Percentiles rank a stretch among this genome's conserved stretches.
Evolutionary conservation across 2,329 filamentous ascomycete genomes (phyloP).

Genomic region (Trichoderma arundinaceum): DNA sequence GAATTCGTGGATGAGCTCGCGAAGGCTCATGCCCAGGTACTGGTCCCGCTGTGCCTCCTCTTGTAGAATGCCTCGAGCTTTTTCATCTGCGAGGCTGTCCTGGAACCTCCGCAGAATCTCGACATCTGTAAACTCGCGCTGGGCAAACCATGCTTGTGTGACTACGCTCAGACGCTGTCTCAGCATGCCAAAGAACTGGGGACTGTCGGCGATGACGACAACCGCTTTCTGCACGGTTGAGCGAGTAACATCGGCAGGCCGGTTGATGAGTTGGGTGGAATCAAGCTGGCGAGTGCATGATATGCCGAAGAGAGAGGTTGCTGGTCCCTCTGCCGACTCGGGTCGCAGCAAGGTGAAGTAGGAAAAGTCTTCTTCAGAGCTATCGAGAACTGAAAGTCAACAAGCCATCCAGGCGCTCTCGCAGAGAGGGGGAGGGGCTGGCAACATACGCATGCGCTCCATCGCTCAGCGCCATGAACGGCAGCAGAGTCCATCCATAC

Average conservation of each 20-base stretch:
- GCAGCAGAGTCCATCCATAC: conserved; percentile 88
- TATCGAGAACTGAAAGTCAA: conserved; percentile 45
- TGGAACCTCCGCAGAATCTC: conserved; percentile 92
- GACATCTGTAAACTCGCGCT: conserved; percentile 87
- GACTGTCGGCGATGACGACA: conserved; percentile 90
- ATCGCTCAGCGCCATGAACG: conserved; percentile 96
- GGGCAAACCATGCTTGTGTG: conserved; percentile 94
- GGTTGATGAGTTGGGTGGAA: conserved; percentile 74
- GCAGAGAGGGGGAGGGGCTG: neutral
- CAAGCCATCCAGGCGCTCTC: neutral
- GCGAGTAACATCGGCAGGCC: conserved; percentile 88
- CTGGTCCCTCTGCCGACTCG: conserved; percentile 57
- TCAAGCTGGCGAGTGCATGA: conserved; percentile 93
- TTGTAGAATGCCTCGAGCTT: conserved; percentile 59
- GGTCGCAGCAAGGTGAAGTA: conserved; percentile 90
- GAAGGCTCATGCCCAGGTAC: conserved; percentile 84
- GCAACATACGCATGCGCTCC: conserved; percentile 84
- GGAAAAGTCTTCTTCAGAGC: conserved; percentile 92
- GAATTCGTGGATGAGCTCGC: conserved; percentile 93
- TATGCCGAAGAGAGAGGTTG: conserved; percentile 91
- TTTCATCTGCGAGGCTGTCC: conserved; percentile 78
- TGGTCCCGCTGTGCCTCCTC: conserved; percentile 80
- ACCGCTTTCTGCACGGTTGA: conserved; percentile 98
- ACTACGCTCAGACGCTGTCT: conserved; percentile 89
- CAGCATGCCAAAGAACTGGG: conserved; percentile 87